Base-by-base conservation (phyloP, 352 stramenopile species). In the Aphanomyces euteiches region DNA sequence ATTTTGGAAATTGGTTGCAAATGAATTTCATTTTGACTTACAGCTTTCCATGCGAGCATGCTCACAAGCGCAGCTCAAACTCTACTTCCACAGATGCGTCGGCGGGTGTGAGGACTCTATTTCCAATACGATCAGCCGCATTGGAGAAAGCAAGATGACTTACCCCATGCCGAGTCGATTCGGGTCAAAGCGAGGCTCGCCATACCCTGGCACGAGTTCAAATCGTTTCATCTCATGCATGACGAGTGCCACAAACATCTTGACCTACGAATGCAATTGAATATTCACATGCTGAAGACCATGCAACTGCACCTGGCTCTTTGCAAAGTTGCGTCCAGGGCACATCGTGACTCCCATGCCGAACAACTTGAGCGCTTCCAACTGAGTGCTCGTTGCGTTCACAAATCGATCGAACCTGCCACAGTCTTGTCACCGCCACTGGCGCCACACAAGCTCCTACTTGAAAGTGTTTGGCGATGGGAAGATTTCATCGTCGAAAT, bases 381-480 rank as follows among this genome's bases (percentile, higher is more conserved):
- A 5, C 34, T 65, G 66, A 15, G 41, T 40, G 28, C 12, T n/a
- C 37, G 53, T 72, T 8, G 53, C 66, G 21, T 72, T 36, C n/a
- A 72, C 53, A 67, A 72, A 72, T 8, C 66, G 66, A 36, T 72
- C 66, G 3, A 72, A 68, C 43, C 66, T 72, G 53, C 56, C 28
- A 28, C 28, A 28, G 28, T 28, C 28, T 28, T 28, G 28, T 28
- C 28, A 28, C 28, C 28, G 28, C 28, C 28, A 28, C 28, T 28
- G 28, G 28, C 2, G 28, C 28, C 28, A 28, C 28, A 2, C 28
- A 28, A 28, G 28, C 28, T 28, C 56, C n/a, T 72, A 72, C 66
- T 66, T 37, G 28, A 67, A 72, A 8, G 37, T 56, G 15, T 68
- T 19, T 5, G 66, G 53, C 19, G 36, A 17, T 5, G 66, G 66